These are phyloP conservation scores for Beta corolliflora DNA, from an alignment of 179 eudicot genomes.

Conservation along the genomic window DNA sequence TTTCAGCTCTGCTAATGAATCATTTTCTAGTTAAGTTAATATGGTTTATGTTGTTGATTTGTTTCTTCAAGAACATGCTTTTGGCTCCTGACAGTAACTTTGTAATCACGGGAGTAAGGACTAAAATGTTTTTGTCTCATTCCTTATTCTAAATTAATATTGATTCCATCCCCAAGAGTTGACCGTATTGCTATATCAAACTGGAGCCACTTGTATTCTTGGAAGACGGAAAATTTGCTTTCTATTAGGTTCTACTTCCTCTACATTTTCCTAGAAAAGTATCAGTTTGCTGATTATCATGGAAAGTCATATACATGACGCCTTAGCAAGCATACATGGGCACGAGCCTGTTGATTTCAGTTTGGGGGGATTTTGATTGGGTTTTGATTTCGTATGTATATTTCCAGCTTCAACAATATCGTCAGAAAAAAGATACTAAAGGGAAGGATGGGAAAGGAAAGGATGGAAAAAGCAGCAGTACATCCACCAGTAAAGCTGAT, in stretches of 20 bases:
- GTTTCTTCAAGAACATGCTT: too few relatives aligned
- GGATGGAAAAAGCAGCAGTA: slow-evolving; percentile 39
- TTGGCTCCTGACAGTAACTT: too few relatives aligned
- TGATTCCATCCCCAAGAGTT: not conserved
- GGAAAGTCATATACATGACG: not conserved
- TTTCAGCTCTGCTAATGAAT: too few relatives aligned
- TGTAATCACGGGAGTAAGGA: too few relatives aligned
- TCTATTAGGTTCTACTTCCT: not conserved
- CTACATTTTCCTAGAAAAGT: not conserved
- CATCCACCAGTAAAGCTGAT: slow-evolving; percentile 45
- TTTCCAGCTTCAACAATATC: slow-evolving; percentile 84
- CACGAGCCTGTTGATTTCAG: slow-evolving; percentile 1
- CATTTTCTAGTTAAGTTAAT: too few relatives aligned
- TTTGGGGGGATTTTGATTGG: slow-evolving; percentile 9
- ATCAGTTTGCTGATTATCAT: not conserved
- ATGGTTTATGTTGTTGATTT: too few relatives aligned
- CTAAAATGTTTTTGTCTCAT: too few relatives aligned
- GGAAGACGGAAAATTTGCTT: not conserved
- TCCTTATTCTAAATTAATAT: too few relatives aligned
- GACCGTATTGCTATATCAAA: not conserved
- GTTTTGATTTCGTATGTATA: slow-evolving; percentile 19
- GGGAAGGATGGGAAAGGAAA: slow-evolving; percentile 55
- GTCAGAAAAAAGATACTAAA: slow-evolving; percentile 69
- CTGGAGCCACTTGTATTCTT: not conserved
- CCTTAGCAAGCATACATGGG: not conserved